Evolutionary conservation across 2,329 filamentous ascomycete species (phyloP).

Genomic region (Neofusicoccum umdonicola): DNA sequence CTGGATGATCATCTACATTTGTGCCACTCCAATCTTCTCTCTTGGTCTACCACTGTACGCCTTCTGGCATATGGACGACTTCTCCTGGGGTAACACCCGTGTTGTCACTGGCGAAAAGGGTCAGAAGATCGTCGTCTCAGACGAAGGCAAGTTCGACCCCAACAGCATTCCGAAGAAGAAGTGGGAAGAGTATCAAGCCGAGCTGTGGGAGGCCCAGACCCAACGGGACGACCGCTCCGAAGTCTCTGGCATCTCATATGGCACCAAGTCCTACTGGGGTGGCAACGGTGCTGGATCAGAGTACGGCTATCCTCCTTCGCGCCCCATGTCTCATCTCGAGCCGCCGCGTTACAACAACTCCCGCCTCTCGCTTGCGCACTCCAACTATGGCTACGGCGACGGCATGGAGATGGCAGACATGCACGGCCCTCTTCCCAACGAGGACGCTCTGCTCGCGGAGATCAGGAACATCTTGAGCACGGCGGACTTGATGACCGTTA

Average conservation of each 20-base stretch:
- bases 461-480: slow-evolving; percentile 90
- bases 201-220: slow-evolving; percentile 96
- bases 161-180: slow-evolving; percentile 91
- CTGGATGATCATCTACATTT: slow-evolving; percentile 98
- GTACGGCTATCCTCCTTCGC: slow-evolving; percentile 58
- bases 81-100: slow-evolving; percentile 98
- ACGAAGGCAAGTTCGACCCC: slow-evolving; percentile 98
- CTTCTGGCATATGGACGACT: slow-evolving; percentile 99
- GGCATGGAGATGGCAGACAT: slow-evolving; percentile 66
- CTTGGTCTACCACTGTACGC: slow-evolving; percentile 87
- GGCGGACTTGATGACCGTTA: slow-evolving; percentile 94
- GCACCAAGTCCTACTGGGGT: slow-evolving; percentile 64
- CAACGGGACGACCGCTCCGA: slow-evolving; percentile 80
- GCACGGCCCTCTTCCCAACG: slow-evolving; percentile 63
- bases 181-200: slow-evolving; percentile 98
- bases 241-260: slow-evolving; percentile 90
- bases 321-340: slow-evolving; percentile 60
- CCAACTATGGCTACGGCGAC: slow-evolving; percentile 40
- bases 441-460: slow-evolving; percentile 87
- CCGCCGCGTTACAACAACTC: slow-evolving; percentile 51
- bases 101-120: slow-evolving; percentile 92
- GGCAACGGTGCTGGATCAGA: slow-evolving; percentile 49
- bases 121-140: slow-evolving; percentile 86
- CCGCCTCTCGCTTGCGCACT: slow-evolving; percentile 59
- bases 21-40: slow-evolving; percentile 93